Percentiles rank a stretch among this genome's conserved stretches.
These are phyloP conservation scores for Chloromonas sp. DNA, from an alignment of 163 green algal species.

Conservation along the genomic window DNA sequence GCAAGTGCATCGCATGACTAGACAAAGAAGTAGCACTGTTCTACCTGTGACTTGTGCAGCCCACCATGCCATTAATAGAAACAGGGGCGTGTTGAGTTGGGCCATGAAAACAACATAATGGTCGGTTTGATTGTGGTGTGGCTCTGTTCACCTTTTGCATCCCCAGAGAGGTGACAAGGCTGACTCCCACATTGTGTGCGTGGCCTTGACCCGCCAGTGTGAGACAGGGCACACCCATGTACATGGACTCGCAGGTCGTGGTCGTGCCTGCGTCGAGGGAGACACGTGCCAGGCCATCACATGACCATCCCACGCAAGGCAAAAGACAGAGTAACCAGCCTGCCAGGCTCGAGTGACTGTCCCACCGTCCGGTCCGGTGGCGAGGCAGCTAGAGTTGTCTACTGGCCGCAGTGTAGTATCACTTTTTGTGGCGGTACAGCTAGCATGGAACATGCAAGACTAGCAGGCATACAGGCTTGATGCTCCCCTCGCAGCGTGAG, in stretches of 20 bases:
- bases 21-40: neutral
- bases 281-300: no score
- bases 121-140: neutral
- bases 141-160: conserved; percentile 26
- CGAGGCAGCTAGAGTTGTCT: no score
- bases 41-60: neutral
- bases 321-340: no score
- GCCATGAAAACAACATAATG: neutral
- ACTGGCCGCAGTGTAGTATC: no score
- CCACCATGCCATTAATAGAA: neutral
- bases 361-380: no score
- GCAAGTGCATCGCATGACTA: neutral
- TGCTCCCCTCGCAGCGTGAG: no score
- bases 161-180: conserved; percentile 76
- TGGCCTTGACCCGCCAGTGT: conserved; percentile 83
- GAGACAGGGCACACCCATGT: conserved; percentile 94
- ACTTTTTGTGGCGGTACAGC: no score
- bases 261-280: conserved; percentile 40
- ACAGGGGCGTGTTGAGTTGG: neutral
- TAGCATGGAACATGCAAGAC: no score
- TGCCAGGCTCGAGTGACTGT: no score
- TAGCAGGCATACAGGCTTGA: no score
- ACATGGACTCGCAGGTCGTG: conserved; percentile 90
- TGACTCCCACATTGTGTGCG: conserved; percentile 92
- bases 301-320: no score